Evolutionary conservation across 1,284 basidiomycete species (phyloP), one percentile per base, ranked within the genome.

Genomic region (Apiotrichum akiyoshidainum): DNA sequence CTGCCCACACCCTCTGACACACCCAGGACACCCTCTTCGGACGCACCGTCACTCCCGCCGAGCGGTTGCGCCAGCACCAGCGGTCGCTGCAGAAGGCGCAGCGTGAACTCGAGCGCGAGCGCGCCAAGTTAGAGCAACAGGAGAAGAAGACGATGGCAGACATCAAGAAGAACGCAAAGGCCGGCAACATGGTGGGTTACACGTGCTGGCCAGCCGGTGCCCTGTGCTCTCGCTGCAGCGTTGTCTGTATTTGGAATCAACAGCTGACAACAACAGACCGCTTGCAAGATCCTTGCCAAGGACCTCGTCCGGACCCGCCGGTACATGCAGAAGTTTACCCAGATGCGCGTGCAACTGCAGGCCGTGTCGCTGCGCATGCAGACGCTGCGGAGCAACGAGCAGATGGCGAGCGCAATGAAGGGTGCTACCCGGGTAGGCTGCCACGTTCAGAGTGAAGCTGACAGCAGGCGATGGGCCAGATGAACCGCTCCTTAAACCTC

Each of bases 341-440:
- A 95, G 75, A 99, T 99, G 95, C 85, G 91, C 61, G 99, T 96
- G 1, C 96, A 99, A 74, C 83, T 99, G 1, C 96, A 99, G 78
- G 96, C 95, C 8, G 92, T 99, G 47, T 87, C 89, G 17, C 81
- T 99, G 59, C 85, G 96, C 63, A 96, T 99, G 82, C 96, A 99
- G 79, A 94, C 94, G 7, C 81, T 99, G 58, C 82, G 96, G 65
- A 94, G 90, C 70, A 98, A 98, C 73, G 93, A 99, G 77, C 92
- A 96, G 80, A 99, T 99, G 96, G 94, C 94, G 1, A 91, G 94
- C 58, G 95, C 96, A 1, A 99, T 99, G 96, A 87, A 92, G 69
- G 96, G 96, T 40, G 96, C 96, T 13, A 96, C 94, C 35, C 85
- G 90, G 69, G 93, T 95, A 74, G 69, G 88, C 67, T 19, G 1